Base-by-base conservation (phyloP, 805 yeast genomes). In the Ogataea salicorniae region DNA sequence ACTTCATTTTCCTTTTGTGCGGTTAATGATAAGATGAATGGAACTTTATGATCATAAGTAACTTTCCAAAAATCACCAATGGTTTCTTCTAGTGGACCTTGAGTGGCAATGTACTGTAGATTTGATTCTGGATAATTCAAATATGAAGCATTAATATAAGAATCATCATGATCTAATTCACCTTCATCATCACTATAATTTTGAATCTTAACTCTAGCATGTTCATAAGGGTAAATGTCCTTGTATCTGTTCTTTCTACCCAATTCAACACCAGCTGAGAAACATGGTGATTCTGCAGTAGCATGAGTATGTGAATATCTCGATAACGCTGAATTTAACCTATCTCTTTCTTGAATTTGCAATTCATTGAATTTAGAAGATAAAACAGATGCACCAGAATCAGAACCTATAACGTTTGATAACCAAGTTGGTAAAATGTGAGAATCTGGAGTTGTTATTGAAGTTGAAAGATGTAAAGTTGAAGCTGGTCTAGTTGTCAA, bases 101-200 rank as follows among this genome's bases (percentile, higher is more conserved):
- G 97, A 1, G 95, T 78, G 0, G 96, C 97, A 57, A 91, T 87
- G 60, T 84, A 86, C 37, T 76, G 74, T 37, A 67, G 49, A 5
- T 57, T 43, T 38, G 75, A 57, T 55, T 67, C 47, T 61, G 71
- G 49, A 59, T 74, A 59, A 55, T 72, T 48, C 41, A 87, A 66
- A 67, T 87, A 85, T 22, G 91, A 87, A 0, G 98, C 99, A 67
- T 91, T 91, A 57, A 91, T 88, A 63, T 91, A 91, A 3, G 63
- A 57, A 1, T 58, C 46, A 62, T 83, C 87, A 46, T 70, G 46
- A 41, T 60, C 64, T 26, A 56, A 43, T 45, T 61, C 68, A 39
- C 49, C 46, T 23, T 50, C 52, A 5, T 48, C 42, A 6, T 36
- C 33, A 37, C 49, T 49, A 41, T 57, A 52, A 17, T 61, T 60